Evolutionary conservation across 2,329 filamentous ascomycete genomes (phyloP), one percentile per base, ranked within the genome.

Genomic region (Lithohypha guttulata): DNA sequence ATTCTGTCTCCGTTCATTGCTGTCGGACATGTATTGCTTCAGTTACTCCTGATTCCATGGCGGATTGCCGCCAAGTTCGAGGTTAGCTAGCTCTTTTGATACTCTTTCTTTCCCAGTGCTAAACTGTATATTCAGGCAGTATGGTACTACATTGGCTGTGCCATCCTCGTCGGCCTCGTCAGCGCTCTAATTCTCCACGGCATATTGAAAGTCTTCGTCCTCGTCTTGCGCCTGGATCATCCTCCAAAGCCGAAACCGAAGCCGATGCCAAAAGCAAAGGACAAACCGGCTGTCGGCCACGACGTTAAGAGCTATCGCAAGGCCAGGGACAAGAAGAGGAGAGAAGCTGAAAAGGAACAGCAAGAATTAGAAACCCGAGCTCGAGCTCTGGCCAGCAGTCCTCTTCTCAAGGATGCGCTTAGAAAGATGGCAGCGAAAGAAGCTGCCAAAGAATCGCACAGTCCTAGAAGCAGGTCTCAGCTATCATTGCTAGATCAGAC

Each of bases 151-250:
- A 65, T 86, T 32, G 77, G 76, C 34, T 70, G 77, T 17, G 84
- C 82, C 6, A 69, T 73, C 21, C 58, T 82, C 13, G 66, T 84
- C 37, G 84, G 84, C n/a, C 60, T 78, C 37, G 35, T 74, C 8
- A 64, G 77, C 19, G 83, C 81, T 36, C 57, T 77, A 35, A 48
- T 72, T 13, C 58, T 86, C 29, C 70, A 74, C 52, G 59, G 74
- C 38, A 65, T 68, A 13, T 79, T 76, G 42, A 65, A 62, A 41
- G 53, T 71, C 42, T 56, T 82, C 37, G 66, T 71, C 4, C 65
- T 72, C 1, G 49, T 68, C 2, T 53, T 71, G 23, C 34, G 34
- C 28, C 46, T 53, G 13, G 46, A 53, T 39, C 38, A 34, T 8
- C 29, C 35, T 11, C 39, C 39, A 3, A n/a, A 32, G 10, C 23